Percentiles rank a stretch among this genome's conserved stretches.
Conservation (phyloP, 179 eudicot species). For the Spergularia azorica region DNA sequence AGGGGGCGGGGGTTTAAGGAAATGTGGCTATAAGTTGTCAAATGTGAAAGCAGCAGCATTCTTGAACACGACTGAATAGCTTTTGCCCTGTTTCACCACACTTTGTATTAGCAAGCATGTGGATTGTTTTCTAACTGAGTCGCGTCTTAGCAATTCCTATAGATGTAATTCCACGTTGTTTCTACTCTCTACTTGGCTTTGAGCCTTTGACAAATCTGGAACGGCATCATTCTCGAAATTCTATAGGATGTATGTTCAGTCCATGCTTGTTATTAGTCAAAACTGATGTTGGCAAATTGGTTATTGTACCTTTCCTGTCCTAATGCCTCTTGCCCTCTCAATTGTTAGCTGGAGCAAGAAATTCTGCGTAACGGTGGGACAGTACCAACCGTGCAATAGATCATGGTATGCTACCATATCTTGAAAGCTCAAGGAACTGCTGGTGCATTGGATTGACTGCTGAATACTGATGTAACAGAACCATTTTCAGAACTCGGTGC, state of each 20-base stretch:
- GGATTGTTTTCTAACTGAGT: neutral
- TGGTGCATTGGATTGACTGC: neutral
- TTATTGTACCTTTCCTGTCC: neutral
- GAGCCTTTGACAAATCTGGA: neutral
- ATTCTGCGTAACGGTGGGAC: slow-evolving; percentile 43
- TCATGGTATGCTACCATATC: neutral
- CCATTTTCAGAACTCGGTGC: slow-evolving; percentile 2
- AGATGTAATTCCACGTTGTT: neutral
- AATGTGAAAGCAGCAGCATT: neutral
- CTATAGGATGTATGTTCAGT: neutral
- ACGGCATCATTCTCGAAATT: neutral
- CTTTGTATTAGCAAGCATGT: neutral
- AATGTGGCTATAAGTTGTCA: neutral
- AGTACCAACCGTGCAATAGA: slow-evolving; percentile 33
- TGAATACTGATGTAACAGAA: slow-evolving; percentile 1
- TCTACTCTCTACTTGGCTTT: neutral
- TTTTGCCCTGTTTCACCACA: neutral
- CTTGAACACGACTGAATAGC: neutral
- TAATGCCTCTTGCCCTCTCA: neutral
- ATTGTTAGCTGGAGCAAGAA: slow-evolving; percentile 47
- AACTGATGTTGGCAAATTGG: neutral
- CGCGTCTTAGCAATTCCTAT: neutral
- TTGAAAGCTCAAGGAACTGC: neutral
- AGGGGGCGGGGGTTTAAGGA: neutral
- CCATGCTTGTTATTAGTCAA: neutral